Percentiles rank a stretch among this genome's conserved stretches.
phyloP scores from a whole-genome alignment of 495 filamentous ascomycete species.

The Trichoderma parareesei region DNA sequence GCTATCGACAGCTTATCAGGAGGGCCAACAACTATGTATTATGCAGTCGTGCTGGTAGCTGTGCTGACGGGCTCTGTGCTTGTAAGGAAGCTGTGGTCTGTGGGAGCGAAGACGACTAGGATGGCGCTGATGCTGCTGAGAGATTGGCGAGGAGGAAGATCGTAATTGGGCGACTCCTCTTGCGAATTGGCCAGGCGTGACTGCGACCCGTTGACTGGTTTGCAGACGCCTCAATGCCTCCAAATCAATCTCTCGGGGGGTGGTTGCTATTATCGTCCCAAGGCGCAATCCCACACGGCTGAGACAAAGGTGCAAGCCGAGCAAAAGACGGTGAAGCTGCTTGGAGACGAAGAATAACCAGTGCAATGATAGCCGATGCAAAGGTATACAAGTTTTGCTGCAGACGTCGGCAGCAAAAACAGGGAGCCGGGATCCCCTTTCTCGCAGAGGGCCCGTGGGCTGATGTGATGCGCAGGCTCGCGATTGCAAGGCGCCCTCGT shows the following conservation, averaged over 20 bases:
- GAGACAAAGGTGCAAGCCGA: background rate
- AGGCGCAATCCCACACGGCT: background rate
- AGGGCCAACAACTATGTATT: background rate
- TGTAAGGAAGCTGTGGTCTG: background rate
- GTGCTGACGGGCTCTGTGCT: background rate
- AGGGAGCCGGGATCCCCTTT: background rate
- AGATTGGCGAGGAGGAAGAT: conserved; percentile 5
- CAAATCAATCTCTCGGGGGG: background rate
- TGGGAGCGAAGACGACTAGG: background rate
- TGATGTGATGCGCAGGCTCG: conserved; percentile 4
- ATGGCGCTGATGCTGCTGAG: background rate
- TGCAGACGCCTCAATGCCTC: background rate
- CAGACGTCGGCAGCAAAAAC: background rate
- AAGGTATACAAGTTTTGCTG: background rate
- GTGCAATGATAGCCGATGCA: background rate
- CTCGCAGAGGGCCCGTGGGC: background rate
- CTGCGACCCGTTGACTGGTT: background rate
- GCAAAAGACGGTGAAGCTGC: background rate
- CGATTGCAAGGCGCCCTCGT: background rate
- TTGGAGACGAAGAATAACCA: background rate
- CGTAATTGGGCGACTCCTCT: background rate
- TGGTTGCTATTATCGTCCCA: background rate
- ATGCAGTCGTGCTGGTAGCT: background rate
- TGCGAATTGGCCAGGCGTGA: background rate
- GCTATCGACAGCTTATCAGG: background rate